Evolutionary conservation across 257 asterid species (phyloP).

Genomic region (Nicotiana knightiana): DNA sequence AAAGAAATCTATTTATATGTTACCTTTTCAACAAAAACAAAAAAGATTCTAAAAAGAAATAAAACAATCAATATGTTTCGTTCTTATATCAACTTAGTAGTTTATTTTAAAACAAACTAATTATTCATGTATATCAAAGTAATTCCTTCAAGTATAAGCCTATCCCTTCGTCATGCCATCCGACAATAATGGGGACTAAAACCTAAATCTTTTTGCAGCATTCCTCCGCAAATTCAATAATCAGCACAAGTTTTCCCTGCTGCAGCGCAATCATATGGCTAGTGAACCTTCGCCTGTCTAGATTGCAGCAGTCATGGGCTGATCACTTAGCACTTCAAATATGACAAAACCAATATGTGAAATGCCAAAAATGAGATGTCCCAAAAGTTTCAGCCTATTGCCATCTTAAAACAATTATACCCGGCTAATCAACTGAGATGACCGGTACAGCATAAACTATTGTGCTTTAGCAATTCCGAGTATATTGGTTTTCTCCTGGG

Average conservation of each 20-base stretch:
- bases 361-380: not conserved
- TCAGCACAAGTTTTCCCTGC: not conserved
- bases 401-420: not conserved
- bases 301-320: not conserved
- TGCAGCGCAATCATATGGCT: not conserved
- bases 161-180: not conserved
- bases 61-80: not conserved
- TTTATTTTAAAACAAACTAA: not conserved
- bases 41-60: not conserved
- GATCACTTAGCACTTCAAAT: not conserved
- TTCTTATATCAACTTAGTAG: not conserved
- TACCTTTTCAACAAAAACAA: not conserved
- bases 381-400: not conserved
- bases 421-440: not conserved
- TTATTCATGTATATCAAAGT: not conserved
- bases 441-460: not conserved
- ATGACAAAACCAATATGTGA: not conserved
- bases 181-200: not conserved
- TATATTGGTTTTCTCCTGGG: not conserved
- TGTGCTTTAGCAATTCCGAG: not conserved
- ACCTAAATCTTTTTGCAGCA: not conserved
- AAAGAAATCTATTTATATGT: not conserved
- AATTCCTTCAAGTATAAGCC: not conserved
- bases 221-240: not conserved
- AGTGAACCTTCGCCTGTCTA: slow-evolving; percentile 5